Conservation (phyloP, 2,329 filamentous ascomycete genomes). For the Calycina herbarum region DNA sequence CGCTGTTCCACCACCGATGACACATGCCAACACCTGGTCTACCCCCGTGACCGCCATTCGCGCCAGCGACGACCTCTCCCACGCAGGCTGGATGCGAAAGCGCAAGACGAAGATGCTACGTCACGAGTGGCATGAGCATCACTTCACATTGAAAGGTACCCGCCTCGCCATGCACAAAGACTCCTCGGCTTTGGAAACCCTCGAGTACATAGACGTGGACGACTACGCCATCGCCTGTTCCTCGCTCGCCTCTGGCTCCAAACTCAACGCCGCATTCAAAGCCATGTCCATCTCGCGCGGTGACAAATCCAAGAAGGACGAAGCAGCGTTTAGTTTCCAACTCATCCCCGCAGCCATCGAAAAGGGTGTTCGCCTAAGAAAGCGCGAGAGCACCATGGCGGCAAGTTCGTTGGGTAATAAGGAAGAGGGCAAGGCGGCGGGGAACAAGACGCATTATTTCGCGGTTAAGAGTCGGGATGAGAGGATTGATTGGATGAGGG, state of each 20-base stretch:
- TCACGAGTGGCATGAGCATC: constrained; percentile 91
- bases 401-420: constrained; percentile 7
- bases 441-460: constrained; percentile 88
- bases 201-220: constrained; percentile 83
- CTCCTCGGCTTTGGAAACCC: constrained; percentile 49
- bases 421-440: constrained; percentile 48
- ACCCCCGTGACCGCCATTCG: constrained; percentile 27
- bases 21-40: constrained; percentile 30
- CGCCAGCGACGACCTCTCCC: constrained; percentile 55
- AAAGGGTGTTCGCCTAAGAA: constrained; percentile 50
- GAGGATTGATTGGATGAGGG: constrained; percentile 95
- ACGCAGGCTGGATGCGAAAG: constrained; percentile 91
- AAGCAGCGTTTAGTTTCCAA: constrained; percentile 79
- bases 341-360: constrained; percentile 62
- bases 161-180: constrained; percentile 76
- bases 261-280: constrained; percentile 86
- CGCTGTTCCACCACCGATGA: constrained; percentile 28
- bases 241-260: constrained; percentile 67
- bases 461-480: constrained; percentile 85
- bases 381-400: constrained; percentile 39
- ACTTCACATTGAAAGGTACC: constrained; percentile 80
- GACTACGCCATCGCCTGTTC: constrained; percentile 88
- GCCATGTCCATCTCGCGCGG: constrained; percentile 65
- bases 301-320: constrained; percentile 51
- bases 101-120: constrained; percentile 85